These are phyloP conservation scores for Sporormia fimetaria DNA, from an alignment of 495 filamentous ascomycete species.

Conservation along the genomic window DNA sequence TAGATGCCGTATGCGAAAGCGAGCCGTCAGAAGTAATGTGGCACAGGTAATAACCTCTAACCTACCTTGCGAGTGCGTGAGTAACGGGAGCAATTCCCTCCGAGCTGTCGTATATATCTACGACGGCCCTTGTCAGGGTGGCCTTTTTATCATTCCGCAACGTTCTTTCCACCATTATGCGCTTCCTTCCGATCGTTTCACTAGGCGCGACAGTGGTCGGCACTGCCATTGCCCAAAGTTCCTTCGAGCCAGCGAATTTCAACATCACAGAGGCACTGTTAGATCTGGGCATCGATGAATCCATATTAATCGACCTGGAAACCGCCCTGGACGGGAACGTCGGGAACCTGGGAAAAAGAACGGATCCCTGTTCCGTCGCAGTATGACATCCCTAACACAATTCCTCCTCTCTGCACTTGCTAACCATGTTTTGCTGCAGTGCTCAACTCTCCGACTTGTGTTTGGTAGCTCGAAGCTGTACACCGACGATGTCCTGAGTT, in stretches of 20 bases:
- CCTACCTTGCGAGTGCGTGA: too few species aligned
- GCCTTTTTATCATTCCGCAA: too few species aligned
- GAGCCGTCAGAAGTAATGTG: too few species aligned
- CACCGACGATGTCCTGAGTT: slow-evolving; percentile 2
- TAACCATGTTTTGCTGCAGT: slow-evolving; percentile 8
- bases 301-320: neutral
- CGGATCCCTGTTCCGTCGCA: neutral
- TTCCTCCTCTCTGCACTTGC: too few species aligned
- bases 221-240: slow-evolving; percentile 5
- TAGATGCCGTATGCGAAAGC: too few species aligned
- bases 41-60: too few species aligned
- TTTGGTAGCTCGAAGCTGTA: slow-evolving; percentile 20
- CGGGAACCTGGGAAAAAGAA: too few species aligned
- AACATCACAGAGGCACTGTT: slow-evolving; percentile 9
- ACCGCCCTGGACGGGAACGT: too few species aligned
- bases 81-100: too few species aligned
- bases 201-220: neutral
- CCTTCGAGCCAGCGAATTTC: slow-evolving; percentile 14
- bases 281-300: slow-evolving; percentile 5
- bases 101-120: too few species aligned
- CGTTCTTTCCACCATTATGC: slow-evolving; percentile 5
- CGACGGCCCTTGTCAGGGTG: too few species aligned
- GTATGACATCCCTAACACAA: too few species aligned
- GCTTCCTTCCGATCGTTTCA: neutral
- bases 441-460: slow-evolving; percentile 19